Percentiles rank a stretch among this genome's conserved stretches.
Evolutionary conservation across 768 basidiomycete species (phyloP).

Genomic region (Saitozyma sp.): DNA sequence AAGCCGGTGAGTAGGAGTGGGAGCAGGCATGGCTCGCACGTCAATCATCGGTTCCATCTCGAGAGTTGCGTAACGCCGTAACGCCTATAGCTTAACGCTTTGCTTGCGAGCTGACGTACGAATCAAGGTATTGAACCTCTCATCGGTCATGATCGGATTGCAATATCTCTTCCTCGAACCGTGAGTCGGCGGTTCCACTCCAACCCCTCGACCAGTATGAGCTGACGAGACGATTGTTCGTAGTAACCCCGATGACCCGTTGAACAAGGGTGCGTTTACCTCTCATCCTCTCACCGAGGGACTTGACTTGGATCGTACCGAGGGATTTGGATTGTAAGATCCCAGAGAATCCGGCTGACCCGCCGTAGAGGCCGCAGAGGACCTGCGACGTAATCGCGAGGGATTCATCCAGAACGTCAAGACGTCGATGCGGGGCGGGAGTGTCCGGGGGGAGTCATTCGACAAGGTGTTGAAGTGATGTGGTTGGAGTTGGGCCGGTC

Average conservation of each 20-base stretch:
- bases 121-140: conserved; percentile 72
- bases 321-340: not conserved
- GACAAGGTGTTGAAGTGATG: conserved; percentile 62
- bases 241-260: conserved; percentile 88
- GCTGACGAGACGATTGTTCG: conserved; percentile 5
- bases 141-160: conserved; percentile 95
- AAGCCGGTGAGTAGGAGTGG: conserved; percentile 65
- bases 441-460: conserved; percentile 75
- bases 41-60: no score
- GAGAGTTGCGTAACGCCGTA: no score
- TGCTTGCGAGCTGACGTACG: not conserved
- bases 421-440: conserved; percentile 76
- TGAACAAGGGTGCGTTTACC: conserved; percentile 84
- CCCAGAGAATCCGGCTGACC: conserved; percentile 11
- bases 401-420: conserved; percentile 82
- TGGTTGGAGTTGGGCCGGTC: not conserved
- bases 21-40: no score
- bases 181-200: conserved; percentile 18
- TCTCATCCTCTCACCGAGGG: not conserved
- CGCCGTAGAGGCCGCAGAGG: conserved; percentile 86
- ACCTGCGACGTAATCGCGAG: conserved; percentile 84
- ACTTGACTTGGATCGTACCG: not conserved
- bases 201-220: not conserved
- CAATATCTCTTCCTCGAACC: conserved; percentile 99
- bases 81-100: no score